A percentile compares a stretch with the other conserved stretches of the same genome.
phyloP scores from a whole-genome alignment of 1,284 basidiomycete genomes.

The Fomitopsis betulina region DNA sequence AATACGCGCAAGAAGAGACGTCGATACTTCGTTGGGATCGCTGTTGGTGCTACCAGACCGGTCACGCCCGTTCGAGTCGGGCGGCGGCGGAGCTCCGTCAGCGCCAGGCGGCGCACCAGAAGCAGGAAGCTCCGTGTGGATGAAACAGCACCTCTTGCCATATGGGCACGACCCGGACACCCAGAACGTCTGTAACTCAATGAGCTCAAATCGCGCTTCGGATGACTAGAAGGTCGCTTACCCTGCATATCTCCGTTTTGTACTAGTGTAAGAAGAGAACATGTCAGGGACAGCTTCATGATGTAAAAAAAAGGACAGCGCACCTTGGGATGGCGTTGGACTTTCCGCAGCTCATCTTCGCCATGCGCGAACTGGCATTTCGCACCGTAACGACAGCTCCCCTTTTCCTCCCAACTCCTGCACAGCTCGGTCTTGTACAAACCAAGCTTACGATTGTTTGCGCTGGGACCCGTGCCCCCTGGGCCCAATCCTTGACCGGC shows the following conservation, averaged over 20 bases:
- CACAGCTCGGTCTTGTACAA: conserved; percentile 92
- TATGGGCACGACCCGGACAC: conserved; percentile 88
- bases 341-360: conserved; percentile 78
- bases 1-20: conserved; percentile 69
- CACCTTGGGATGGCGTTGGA: conserved; percentile 84
- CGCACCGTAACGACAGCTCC: conserved; percentile 78
- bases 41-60: conserved; percentile 71
- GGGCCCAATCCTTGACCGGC: conserved; percentile 35
- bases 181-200: conserved; percentile 71
- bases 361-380: conserved; percentile 93
- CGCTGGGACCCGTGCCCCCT: conserved; percentile 60
- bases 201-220: conserved; percentile 9
- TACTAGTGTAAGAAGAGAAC: conserved; percentile 44
- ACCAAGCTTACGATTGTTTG: conserved; percentile 84
- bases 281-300: conserved; percentile 8
- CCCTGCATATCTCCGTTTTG: conserved; percentile 89
- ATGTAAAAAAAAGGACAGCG: conserved; percentile 3
- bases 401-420: conserved; percentile 91
- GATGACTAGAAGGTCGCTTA: conserved; percentile 33
- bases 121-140: conserved; percentile 77
- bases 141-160: conserved; percentile 87
- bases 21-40: conserved; percentile 66
- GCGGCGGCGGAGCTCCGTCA: conserved; percentile 44
- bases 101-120: conserved; percentile 48
- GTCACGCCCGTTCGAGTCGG: conserved; percentile 50